These are phyloP conservation scores for Aphanomyces euteiches DNA, from an alignment of 352 stramenopile species.

Conservation along the genomic window DNA sequence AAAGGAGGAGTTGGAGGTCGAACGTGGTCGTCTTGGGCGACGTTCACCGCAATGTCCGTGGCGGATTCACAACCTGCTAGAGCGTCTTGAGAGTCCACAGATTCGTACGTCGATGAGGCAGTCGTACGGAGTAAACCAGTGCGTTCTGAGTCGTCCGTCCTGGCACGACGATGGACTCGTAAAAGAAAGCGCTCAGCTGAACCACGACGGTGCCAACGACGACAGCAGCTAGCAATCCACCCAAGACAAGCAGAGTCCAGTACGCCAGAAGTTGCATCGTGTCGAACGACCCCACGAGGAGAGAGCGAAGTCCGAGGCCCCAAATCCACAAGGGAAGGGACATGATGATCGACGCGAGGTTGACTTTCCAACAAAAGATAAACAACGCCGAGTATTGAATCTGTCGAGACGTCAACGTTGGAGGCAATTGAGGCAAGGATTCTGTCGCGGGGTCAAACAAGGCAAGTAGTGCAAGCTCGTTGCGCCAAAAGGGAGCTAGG, in stretches of 20 bases:
- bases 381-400: background rate
- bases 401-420: background rate
- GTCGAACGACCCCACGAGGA: background rate
- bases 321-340: background rate
- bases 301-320: background rate
- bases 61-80: too few relatives aligned
- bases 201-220: slow-evolving; percentile 6
- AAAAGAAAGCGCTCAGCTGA: background rate
- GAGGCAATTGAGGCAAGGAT: background rate
- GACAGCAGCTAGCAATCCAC: background rate
- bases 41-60: too few relatives aligned
- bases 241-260: slow-evolving; percentile 12
- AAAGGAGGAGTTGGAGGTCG: too few relatives aligned
- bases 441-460: background rate
- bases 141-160: background rate
- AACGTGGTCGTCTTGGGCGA: too few relatives aligned
- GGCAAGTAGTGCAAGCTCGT: slow-evolving; percentile 6
- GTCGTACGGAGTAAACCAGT: background rate
- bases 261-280: background rate
- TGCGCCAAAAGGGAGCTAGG: slow-evolving; percentile 4
- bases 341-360: background rate
- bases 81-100: too few relatives aligned
- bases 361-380: slow-evolving; percentile 1
- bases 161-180: background rate
- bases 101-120: too few relatives aligned